Evolutionary conservation across 805 yeast species (phyloP).

Genomic region (Zygotorulaspora sp.): DNA sequence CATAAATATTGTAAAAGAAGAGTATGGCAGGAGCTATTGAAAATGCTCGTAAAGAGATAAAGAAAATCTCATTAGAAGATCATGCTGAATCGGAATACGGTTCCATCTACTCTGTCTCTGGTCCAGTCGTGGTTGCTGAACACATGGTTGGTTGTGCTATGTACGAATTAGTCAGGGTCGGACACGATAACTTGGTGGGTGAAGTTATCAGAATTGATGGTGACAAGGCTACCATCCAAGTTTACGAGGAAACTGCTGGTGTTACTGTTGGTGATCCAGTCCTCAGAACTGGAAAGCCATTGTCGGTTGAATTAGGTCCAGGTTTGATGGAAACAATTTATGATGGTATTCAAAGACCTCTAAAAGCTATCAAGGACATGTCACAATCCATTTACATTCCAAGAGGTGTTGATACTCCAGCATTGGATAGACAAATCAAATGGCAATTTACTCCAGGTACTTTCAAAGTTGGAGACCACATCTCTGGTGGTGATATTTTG

Average conservation of each 20-base stretch:
- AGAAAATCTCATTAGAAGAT: conserved; percentile 76
- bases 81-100: conserved; percentile 78
- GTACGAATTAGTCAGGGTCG: conserved; percentile 98
- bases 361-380: conserved; percentile 81
- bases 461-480: conserved; percentile 86
- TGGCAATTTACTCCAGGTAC: conserved; percentile 83
- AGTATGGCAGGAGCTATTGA: conserved; percentile 90
- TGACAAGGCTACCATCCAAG: conserved; percentile 97
- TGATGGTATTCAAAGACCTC: conserved; percentile 99
- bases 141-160: conserved; percentile 99
- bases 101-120: conserved; percentile 88
- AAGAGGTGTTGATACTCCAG: conserved; percentile 96
- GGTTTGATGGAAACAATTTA: conserved; percentile 99
- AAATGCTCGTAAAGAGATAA: conserved; percentile 91
- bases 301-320: conserved; percentile 97
- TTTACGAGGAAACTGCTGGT: conserved; percentile 99
- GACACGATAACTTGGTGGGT: conserved; percentile 95
- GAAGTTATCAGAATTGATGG: conserved; percentile 96
- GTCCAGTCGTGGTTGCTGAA: conserved; percentile 97
- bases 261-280: conserved; percentile 99
- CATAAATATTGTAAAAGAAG: conserved; percentile 5
- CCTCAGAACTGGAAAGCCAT: conserved; percentile 96
- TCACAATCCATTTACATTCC: conserved; percentile 95
- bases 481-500: conserved; percentile 96
- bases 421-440: conserved; percentile 74